Evolutionary conservation across 495 filamentous ascomycete genomes (phyloP).

Genomic region (Bombardia bombarda): DNA sequence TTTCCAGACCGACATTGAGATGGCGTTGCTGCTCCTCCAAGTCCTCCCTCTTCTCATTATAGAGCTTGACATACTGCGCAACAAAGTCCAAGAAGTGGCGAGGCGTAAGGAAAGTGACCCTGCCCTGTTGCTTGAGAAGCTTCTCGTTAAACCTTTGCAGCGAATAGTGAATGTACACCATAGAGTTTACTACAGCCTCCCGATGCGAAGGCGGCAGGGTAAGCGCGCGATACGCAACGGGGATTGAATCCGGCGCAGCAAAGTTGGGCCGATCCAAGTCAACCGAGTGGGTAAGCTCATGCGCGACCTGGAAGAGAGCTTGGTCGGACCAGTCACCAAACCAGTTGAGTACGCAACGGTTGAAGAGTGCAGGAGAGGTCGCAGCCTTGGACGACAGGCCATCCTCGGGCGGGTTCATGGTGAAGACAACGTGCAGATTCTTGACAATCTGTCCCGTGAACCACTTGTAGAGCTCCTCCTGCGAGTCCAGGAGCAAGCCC

Average conservation of each 20-base stretch:
- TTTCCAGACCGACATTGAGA: constrained; percentile 95
- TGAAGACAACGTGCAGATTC: constrained; percentile 98
- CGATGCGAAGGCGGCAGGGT: constrained; percentile 78
- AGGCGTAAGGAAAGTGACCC: constrained; percentile 85
- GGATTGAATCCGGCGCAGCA: constrained; percentile 81
- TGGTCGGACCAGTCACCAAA: constrained; percentile 99
- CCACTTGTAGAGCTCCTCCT: constrained; percentile 99
- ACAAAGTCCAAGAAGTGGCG: constrained; percentile 98
- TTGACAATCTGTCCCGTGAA: constrained; percentile 99
- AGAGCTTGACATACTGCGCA: constrained; percentile 92
- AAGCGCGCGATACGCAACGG: constrained; percentile 82
- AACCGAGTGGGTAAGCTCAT: constrained; percentile 89
- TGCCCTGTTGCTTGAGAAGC: constrained; percentile 83
- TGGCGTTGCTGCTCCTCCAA: constrained; percentile 97
- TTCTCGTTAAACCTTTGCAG: constrained; percentile 82
- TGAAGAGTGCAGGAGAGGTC: constrained; percentile 95
- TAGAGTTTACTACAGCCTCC: constrained; percentile 87
- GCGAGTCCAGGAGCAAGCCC: constrained; percentile 87
- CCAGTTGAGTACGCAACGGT: constrained; percentile 98
- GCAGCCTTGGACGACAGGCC: constrained; percentile 92
- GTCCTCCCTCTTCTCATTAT: constrained; percentile 97
- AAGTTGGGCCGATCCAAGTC: constrained; percentile 86
- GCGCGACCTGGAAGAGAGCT: constrained; percentile 94
- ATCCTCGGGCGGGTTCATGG: constrained; percentile 99
- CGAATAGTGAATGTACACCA: constrained; percentile 98